Evolutionary conservation across 768 basidiomycete species (phyloP).

Genomic region (Pholiota molesta): DNA sequence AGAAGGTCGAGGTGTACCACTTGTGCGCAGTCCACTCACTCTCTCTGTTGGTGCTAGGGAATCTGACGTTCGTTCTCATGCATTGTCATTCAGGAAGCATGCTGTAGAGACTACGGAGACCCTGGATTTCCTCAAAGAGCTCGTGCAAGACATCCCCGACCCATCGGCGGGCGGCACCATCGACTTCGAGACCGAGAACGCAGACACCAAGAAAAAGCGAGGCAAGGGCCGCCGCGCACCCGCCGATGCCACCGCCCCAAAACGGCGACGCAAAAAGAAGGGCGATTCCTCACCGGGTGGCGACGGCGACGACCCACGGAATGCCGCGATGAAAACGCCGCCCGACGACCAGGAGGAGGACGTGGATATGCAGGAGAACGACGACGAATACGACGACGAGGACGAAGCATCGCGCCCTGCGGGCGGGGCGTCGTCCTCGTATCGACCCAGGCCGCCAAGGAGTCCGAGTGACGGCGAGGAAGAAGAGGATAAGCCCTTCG

Average conservation of each 20-base stretch:
- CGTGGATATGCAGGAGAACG: slow-evolving; percentile 32
- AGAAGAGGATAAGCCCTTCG: slow-evolving; percentile 46
- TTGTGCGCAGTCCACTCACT: slow-evolving; percentile 60
- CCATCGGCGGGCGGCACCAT: slow-evolving; percentile 84
- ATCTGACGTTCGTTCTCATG: background rate
- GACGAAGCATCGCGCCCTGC: slow-evolving; percentile 14
- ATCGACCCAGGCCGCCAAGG: slow-evolving; percentile 35
- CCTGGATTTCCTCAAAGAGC: slow-evolving; percentile 93
- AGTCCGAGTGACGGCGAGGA: slow-evolving; percentile 45
- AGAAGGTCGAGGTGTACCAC: slow-evolving; percentile 92
- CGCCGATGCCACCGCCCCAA: slow-evolving; percentile 40
- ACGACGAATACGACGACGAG: slow-evolving; percentile 23
- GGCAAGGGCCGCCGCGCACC: slow-evolving; percentile 42
- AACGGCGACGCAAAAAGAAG: slow-evolving; percentile 55
- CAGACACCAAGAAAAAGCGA: slow-evolving; percentile 62
- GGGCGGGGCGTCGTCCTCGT: slow-evolving; percentile 24
- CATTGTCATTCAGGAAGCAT: slow-evolving; percentile 70
- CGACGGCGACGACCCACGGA: slow-evolving; percentile 20
- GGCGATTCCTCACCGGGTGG: slow-evolving; percentile 35
- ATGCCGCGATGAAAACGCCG: slow-evolving; percentile 19
- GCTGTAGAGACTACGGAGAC: slow-evolving; percentile 86
- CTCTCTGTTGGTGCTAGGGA: background rate
- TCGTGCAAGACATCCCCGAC: slow-evolving; percentile 85
- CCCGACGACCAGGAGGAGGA: slow-evolving; percentile 26
- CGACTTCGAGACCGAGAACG: slow-evolving; percentile 64